phyloP scores from a whole-genome alignment of 495 filamentous ascomycete species.

The Daldinia concentrica region DNA sequence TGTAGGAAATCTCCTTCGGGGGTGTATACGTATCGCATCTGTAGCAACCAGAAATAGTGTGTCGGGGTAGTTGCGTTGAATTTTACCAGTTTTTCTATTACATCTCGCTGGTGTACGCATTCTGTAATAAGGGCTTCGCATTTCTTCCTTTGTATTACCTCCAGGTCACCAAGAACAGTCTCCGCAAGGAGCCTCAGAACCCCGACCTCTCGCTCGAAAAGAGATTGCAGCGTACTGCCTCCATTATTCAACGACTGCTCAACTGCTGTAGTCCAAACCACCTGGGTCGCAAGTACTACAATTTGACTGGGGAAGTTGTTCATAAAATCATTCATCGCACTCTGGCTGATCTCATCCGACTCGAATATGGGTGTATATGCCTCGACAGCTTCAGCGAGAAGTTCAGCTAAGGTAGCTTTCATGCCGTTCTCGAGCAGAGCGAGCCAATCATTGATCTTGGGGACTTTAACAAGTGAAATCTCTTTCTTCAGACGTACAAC shows the following conservation, averaged over 20 bases:
- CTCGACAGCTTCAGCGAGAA: constrained; percentile 84
- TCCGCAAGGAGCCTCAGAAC: constrained; percentile 83
- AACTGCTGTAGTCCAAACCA: constrained; percentile 88
- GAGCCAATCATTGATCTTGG: constrained; percentile 98
- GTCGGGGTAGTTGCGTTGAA: constrained; percentile 77
- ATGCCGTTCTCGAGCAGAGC: constrained; percentile 89
- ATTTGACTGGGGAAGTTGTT: constrained; percentile 88
- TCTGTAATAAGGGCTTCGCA: constrained; percentile 99
- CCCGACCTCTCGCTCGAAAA: constrained; percentile 80
- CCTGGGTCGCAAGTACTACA: constrained; percentile 94
- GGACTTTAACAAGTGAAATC: constrained; percentile 90
- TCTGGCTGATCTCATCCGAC: constrained; percentile 69
- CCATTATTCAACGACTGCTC: constrained; percentile 76
- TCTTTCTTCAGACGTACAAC: constrained; percentile 85
- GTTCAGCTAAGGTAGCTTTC: constrained; percentile 91
- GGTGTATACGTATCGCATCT: constrained; percentile 95
- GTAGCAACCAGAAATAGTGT: constrained; percentile 93
- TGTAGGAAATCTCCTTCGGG: constrained; percentile 82
- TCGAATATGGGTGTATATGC: constrained; percentile 77
- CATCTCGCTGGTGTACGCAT: constrained; percentile 95
- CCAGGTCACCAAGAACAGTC: constrained; percentile 90
- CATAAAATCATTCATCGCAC: constrained; percentile 78
- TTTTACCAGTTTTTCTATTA: constrained; percentile 82
- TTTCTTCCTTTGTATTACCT: constrained; percentile 87
- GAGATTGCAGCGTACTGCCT: constrained; percentile 68